phyloP scores from a whole-genome alignment of 805 yeast genomes.

The Candida railenensis region DNA sequence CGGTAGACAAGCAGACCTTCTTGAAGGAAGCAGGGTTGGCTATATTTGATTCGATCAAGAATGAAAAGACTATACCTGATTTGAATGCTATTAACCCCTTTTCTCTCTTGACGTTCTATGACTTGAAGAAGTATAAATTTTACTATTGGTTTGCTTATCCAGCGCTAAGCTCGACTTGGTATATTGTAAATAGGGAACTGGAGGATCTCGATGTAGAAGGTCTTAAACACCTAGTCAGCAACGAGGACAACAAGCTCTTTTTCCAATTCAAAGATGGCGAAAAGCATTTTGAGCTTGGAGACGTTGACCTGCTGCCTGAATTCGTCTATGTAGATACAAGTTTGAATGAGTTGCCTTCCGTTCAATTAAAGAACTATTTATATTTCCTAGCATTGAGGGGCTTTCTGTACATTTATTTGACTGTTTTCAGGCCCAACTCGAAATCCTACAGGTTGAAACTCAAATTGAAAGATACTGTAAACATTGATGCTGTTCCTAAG shows the following conservation, averaged over 20 bases:
- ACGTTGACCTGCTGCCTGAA: not conserved
- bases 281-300: not conserved
- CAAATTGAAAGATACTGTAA: slow-evolving; percentile 8
- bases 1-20: slow-evolving; percentile 58
- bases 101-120: slow-evolving; percentile 66
- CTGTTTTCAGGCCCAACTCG: slow-evolving; percentile 20
- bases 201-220: not conserved
- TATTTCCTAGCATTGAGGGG: slow-evolving; percentile 40
- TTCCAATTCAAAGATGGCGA: slow-evolving; percentile 1
- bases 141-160: slow-evolving; percentile 92
- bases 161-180: slow-evolving; percentile 55
- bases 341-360: slow-evolving; percentile 40
- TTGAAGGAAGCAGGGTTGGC: slow-evolving; percentile 41
- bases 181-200: not conserved
- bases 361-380: slow-evolving; percentile 59
- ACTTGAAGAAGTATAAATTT: slow-evolving; percentile 82
- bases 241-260: not conserved
- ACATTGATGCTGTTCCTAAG: slow-evolving; percentile 28
- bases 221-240: not conserved
- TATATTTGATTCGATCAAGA: slow-evolving; percentile 20
- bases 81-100: slow-evolving; percentile 36
- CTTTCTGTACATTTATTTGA: slow-evolving; percentile 15
- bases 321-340: slow-evolving; percentile 36
- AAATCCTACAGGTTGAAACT: slow-evolving; percentile 14
- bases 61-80: slow-evolving; percentile 28